These are phyloP conservation scores for Coemansia sp. DNA, from an alignment of 192 early-diverging fungal species.

Conservation along the genomic window DNA sequence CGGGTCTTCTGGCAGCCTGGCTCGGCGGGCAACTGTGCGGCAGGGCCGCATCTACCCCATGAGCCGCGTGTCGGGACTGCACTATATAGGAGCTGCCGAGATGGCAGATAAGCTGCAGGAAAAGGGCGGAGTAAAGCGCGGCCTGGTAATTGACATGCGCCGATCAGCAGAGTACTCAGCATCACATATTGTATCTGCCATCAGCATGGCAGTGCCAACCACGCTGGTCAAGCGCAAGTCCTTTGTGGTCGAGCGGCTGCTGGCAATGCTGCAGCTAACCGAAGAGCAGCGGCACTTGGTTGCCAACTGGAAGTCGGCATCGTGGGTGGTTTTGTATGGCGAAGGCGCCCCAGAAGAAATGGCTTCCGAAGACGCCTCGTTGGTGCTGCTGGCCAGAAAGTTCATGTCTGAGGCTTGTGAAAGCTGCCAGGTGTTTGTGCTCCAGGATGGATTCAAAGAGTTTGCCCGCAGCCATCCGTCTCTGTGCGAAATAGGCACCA, in stretches of 20 bases:
- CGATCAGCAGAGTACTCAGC: constrained; percentile 57
- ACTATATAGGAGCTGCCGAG: constrained; percentile 15
- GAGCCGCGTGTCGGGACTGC: constrained; percentile 19
- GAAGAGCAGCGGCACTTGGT: constrained; percentile 54
- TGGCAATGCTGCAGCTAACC: constrained; percentile 53
- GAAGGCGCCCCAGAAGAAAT: constrained; percentile 50
- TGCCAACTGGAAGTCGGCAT: constrained; percentile 55
- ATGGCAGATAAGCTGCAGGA: constrained; percentile 11
- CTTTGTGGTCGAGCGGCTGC: constrained; percentile 64
- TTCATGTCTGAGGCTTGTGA: constrained; percentile 55
- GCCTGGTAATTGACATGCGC: constrained; percentile 72
- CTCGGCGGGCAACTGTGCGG: constrained; percentile 10
- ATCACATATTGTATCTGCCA: constrained; percentile 56
- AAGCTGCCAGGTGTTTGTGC: constrained; percentile 25
- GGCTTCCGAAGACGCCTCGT: constrained; percentile 51
- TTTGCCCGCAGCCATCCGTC: constrained; percentile 18
- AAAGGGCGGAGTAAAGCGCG: not conserved
- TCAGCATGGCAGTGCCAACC: constrained; percentile 70
- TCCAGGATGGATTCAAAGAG: constrained; percentile 36
- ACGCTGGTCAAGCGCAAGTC: constrained; percentile 68
- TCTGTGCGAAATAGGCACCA: constrained; percentile 22
- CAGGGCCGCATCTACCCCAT: constrained; percentile 5
- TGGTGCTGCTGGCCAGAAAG: constrained; percentile 61
- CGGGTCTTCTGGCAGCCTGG: constrained; percentile 11
- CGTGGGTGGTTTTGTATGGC: constrained; percentile 71